These are phyloP conservation scores for Mycena epipterygia DNA, from an alignment of 768 basidiomycete species.

Conservation along the genomic window DNA sequence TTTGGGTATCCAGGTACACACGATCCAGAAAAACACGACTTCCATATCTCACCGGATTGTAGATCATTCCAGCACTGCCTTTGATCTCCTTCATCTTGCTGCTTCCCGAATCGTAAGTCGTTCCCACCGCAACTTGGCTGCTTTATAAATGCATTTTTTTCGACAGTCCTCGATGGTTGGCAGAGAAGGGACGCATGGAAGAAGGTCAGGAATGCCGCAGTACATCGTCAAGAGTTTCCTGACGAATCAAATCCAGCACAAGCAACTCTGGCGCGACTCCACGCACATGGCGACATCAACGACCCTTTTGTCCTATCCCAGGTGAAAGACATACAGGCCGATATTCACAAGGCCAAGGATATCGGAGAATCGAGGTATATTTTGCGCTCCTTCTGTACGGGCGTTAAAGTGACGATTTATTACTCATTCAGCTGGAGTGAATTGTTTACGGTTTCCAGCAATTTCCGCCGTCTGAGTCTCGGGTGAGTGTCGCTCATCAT, in stretches of 20 bases:
- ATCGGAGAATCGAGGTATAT: slow-evolving; percentile 56
- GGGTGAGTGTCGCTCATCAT: slow-evolving; percentile 47
- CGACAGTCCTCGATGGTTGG: slow-evolving; percentile 63
- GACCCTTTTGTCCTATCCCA: slow-evolving; percentile 64
- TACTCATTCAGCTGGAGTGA: slow-evolving; percentile 49
- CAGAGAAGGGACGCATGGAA: slow-evolving; percentile 62
- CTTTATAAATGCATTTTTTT: not conserved
- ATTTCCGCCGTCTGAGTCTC: slow-evolving; percentile 61
- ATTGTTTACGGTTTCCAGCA: slow-evolving; percentile 56
- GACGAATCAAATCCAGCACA: slow-evolving; percentile 40
- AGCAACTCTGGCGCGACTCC: slow-evolving; percentile 63
- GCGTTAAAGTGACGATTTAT: slow-evolving; percentile 4
- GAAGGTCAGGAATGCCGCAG: slow-evolving; percentile 48
- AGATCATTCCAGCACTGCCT: slow-evolving; percentile 63
- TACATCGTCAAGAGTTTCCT: not conserved
- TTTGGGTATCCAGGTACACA: slow-evolving; percentile 55
- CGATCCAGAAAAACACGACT: not conserved
- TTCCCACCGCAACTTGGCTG: not conserved
- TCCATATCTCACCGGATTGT: not conserved
- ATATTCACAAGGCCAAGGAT: slow-evolving; percentile 49
- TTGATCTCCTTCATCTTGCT: slow-evolving; percentile 64
- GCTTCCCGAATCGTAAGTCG: slow-evolving; percentile 62
- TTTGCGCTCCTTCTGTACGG: not conserved
- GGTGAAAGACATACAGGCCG: slow-evolving; percentile 59
- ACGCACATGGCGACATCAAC: slow-evolving; percentile 61